A percentile compares a stretch with the other conserved stretches of the same genome.
Conservation (phyloP, 768 basidiomycete species). For the Trametes cubensis region DNA sequence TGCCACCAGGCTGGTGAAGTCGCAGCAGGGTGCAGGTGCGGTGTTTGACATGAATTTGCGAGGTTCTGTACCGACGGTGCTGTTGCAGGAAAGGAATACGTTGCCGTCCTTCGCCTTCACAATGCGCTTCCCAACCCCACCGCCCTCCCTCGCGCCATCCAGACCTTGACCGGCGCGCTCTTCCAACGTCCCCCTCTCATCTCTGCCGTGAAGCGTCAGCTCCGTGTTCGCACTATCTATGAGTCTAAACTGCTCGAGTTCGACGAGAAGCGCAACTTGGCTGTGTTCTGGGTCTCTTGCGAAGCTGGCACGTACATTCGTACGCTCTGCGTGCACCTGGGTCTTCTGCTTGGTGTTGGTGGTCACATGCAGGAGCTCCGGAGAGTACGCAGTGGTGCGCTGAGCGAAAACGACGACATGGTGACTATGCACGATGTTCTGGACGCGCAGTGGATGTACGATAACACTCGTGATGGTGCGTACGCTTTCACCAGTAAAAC, state of each 20-base stretch:
- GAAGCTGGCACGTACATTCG: conserved; percentile 97
- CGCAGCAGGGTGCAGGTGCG: conserved; percentile 95
- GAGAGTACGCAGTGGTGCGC: conserved; percentile 91
- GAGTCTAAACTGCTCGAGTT: conserved; percentile 95
- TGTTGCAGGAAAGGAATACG: conserved; percentile 89
- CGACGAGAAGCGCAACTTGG: conserved; percentile 95
- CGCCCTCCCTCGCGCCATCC: conserved; percentile 88
- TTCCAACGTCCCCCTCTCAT: conserved; percentile 99
- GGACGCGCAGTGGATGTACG: conserved; percentile 98
- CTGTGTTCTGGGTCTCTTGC: conserved; percentile 98
- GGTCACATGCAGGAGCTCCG: conserved; percentile 99
- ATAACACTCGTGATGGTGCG: conserved; percentile 94
- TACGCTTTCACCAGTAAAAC: conserved; percentile 6
- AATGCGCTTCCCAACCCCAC: conserved; percentile 78
- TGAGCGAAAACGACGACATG: conserved; percentile 97
- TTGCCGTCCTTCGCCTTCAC: conserved; percentile 94
- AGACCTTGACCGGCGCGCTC: conserved; percentile 95
- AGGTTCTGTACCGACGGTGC: background rate
- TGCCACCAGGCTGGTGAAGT: conserved; percentile 95
- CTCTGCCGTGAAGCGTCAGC: conserved; percentile 97
- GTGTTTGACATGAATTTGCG: conserved; percentile 8
- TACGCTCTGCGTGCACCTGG: conserved; percentile 96
- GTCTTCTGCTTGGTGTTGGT: conserved; percentile 91
- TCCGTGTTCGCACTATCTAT: conserved; percentile 96
- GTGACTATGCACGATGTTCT: conserved; percentile 99